phyloP scores from a whole-genome alignment of 306 rosid genomes.

The Casuarina cunninghamiana region DNA sequence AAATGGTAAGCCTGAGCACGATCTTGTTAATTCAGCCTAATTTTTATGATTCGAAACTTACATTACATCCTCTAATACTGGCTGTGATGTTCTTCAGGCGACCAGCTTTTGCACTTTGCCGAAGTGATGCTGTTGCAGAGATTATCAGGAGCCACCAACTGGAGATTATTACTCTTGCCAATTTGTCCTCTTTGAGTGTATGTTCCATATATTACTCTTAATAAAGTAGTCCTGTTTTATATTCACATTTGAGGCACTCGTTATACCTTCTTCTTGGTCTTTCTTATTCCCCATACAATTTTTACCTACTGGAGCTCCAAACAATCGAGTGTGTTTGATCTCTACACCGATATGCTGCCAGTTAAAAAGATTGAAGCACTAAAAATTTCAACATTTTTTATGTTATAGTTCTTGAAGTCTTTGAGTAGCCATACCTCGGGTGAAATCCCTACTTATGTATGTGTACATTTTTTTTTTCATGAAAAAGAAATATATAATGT shows the following conservation, averaged over 20 bases:
- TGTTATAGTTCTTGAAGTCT: neutral
- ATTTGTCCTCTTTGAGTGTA: conserved; percentile 67
- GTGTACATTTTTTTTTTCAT: neutral
- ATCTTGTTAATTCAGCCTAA: neutral
- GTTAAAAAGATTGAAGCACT: neutral
- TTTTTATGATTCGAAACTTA: neutral
- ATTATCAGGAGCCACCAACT: conserved; percentile 42
- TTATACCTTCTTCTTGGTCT: neutral
- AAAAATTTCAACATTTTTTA: neutral
- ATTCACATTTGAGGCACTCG: neutral
- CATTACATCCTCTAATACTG: neutral
- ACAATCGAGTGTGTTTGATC: neutral
- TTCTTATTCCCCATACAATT: neutral
- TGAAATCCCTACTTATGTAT: neutral
- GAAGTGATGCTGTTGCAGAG: conserved; percentile 27
- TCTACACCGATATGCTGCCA: neutral
- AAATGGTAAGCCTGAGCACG: neutral
- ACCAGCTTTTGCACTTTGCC: conserved; percentile 41
- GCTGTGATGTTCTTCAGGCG: conserved; percentile 26
- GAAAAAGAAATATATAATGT: neutral
- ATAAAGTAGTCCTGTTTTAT: neutral
- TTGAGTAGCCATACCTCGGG: neutral
- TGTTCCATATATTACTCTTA: neutral
- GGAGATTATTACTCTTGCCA: conserved; percentile 78
- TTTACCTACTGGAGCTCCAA: neutral